These are phyloP conservation scores for Metarhizium humberi DNA, from an alignment of 2,329 filamentous ascomycete genomes.

Conservation along the genomic window DNA sequence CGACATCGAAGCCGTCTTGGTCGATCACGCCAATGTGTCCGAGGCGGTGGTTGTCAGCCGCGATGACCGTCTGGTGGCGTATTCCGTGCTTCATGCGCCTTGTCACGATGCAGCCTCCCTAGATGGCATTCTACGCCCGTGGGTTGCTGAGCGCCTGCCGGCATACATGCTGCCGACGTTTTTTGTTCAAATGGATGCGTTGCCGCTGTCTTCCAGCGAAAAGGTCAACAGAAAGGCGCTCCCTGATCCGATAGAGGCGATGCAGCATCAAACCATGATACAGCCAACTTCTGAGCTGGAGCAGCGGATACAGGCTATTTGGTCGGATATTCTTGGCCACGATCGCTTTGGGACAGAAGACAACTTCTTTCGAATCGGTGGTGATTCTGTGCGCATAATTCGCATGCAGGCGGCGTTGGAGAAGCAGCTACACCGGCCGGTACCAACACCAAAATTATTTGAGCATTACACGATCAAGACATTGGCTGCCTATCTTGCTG, in stretches of 20 bases:
- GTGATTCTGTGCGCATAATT: conserved; percentile 11
- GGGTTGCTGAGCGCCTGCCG: no score
- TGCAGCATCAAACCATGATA: background rate
- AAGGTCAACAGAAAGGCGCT: no score
- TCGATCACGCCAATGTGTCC: conserved; percentile 4
- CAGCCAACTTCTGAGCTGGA: conserved; percentile 7
- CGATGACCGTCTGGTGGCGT: no score
- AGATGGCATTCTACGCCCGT: no score
- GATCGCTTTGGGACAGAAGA: conserved; percentile 8
- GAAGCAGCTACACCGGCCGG: conserved; percentile 3
- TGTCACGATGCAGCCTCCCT: no score
- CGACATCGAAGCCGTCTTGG: conserved; percentile 12
- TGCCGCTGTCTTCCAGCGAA: no score
- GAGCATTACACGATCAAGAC: no score
- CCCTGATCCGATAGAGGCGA: no score
- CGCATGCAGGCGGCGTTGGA: conserved; percentile 9
- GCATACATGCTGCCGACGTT: no score
- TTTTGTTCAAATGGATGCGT: no score
- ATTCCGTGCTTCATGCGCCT: no score
- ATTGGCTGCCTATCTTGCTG: no score
- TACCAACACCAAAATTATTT: background rate
- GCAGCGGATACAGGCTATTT: conserved; percentile 6
- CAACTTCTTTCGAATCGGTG: conserved; percentile 14
- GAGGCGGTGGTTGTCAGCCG: background rate
- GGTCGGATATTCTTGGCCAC: conserved; percentile 11